Evolutionary conservation across 768 basidiomycete species (phyloP).

Genomic region (Trametes gibbosa): DNA sequence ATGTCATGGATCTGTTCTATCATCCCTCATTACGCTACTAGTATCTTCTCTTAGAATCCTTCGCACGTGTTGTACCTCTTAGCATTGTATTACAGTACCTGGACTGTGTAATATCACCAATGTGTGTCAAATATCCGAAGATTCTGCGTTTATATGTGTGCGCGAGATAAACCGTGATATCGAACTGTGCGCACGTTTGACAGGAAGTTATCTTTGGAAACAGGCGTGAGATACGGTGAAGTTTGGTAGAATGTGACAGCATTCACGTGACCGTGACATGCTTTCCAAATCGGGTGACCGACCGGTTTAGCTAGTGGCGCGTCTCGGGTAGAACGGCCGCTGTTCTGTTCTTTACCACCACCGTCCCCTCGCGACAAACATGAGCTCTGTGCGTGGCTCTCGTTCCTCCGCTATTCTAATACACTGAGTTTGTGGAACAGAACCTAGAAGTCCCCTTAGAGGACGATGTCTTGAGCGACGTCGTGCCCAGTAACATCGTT

Average conservation of each 20-base stretch:
- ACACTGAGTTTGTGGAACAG: neutral
- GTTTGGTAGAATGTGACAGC: constrained; percentile 9
- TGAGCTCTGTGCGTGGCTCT: constrained; percentile 9
- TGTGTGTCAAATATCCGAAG: neutral
- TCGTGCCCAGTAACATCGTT: constrained; percentile 88
- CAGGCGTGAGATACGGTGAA: neutral
- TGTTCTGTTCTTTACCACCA: constrained; percentile 12
- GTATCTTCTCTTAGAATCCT: neutral
- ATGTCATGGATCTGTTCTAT: too few species aligned
- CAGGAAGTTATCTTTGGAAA: neutral
- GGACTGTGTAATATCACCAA: neutral
- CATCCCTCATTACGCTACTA: neutral
- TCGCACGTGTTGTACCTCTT: neutral
- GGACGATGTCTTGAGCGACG: constrained; percentile 87
- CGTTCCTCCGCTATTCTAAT: neutral
- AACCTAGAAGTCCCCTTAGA: constrained; percentile 34
- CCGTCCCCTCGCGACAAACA: constrained; percentile 2
- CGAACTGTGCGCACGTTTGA: neutral
- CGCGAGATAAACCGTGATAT: neutral
- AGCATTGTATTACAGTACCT: neutral
- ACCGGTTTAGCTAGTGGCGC: constrained; percentile 13
- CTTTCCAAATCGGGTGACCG: neutral
- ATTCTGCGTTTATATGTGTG: neutral
- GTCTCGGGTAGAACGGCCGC: constrained; percentile 7
- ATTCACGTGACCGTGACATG: constrained; percentile 6